Base-by-base conservation (phyloP, 306 rosid species). In the Cucurbita ficifolia region DNA sequence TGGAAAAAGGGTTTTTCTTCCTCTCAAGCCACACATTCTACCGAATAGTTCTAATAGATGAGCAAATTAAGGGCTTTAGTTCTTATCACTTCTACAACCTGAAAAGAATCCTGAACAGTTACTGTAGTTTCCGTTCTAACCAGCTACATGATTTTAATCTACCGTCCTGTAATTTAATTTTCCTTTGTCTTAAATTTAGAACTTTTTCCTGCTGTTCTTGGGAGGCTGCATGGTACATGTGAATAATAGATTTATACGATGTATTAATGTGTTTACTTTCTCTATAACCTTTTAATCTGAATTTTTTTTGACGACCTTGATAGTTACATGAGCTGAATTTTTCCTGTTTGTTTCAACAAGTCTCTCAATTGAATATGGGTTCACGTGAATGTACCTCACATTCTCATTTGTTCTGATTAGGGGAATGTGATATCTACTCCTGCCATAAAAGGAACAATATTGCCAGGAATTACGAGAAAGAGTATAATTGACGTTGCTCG, bases 401-500 rank as follows among this genome's bases (percentile, higher is more conserved):
- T 39, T 21, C 24, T 38, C 13, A 38, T 63, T n/a, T 10, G 13
- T 18, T 24, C 35, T 74, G 29, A n/a, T 39, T 74, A 95, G 99
- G 96, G 82, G 67, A 79, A 88, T 48, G 53, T 84, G 60, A 89
- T 95, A 76, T 86, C 90, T 52, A 95, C 99, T 77, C 99, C 99
- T 39, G 86, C 83, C 70, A 83, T 95, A 54, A 91, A 88, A 77
- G 99, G 99, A 75, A 95, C 99, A 51, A 95, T 95, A 76, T 85
- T 95, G 80, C 99, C 99, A 17, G 99, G 99, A 70, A 87, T 95
- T 75, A 95, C 99, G 63, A 90, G 97, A 76, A 95, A 95, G 80
- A 95, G 99, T 75, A 88, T 91, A 75, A 91, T 95, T 77, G 99
- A 95, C 19, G 91, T 91, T 84, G 97, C 97, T 69, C 87, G 81